phyloP scores from a whole-genome alignment of 441 rosid species.

The Erodium chrysanthum region DNA sequence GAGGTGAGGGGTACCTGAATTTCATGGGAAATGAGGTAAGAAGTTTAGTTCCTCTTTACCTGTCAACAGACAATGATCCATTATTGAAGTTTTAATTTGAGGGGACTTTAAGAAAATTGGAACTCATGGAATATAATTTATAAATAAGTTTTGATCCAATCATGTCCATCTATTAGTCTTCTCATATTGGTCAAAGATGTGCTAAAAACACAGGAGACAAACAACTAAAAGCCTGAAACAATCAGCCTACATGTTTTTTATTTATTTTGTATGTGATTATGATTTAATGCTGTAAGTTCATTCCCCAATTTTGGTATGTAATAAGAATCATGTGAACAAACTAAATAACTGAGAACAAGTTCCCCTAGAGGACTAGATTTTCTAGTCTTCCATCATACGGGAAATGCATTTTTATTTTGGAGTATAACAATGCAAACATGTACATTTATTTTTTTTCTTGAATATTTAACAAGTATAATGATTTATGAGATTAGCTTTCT shows the following conservation, averaged over 20 bases:
- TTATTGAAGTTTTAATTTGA: background rate
- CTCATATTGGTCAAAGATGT: slow-evolving; percentile 1
- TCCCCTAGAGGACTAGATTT: background rate
- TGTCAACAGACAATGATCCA: background rate
- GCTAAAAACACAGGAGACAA: background rate
- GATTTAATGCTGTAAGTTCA: slow-evolving; percentile 1
- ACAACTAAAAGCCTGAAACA: slow-evolving; percentile 1
- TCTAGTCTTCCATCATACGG: background rate
- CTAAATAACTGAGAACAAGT: slow-evolving; percentile 2
- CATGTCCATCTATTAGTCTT: slow-evolving; percentile 6
- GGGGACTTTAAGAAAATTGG: background rate
- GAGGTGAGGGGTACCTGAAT: slow-evolving; percentile 82
- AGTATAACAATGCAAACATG: background rate
- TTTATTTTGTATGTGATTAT: background rate
- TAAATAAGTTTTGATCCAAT: slow-evolving; percentile 1
- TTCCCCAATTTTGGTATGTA: background rate
- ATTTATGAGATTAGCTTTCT: slow-evolving; percentile 9
- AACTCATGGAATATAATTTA: slow-evolving; percentile 10
- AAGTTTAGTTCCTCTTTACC: slow-evolving; percentile 9
- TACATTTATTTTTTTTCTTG: background rate
- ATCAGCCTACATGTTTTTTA: background rate
- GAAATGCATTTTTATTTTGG: background rate
- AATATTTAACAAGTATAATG: background rate
- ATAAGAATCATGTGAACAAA: background rate
- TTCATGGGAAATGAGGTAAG: slow-evolving; percentile 84